Percentiles rank a stretch among this genome's conserved stretches.
Conservation (phyloP, 2,329 filamentous ascomycete genomes). For the Aspergillus sp. region DNA sequence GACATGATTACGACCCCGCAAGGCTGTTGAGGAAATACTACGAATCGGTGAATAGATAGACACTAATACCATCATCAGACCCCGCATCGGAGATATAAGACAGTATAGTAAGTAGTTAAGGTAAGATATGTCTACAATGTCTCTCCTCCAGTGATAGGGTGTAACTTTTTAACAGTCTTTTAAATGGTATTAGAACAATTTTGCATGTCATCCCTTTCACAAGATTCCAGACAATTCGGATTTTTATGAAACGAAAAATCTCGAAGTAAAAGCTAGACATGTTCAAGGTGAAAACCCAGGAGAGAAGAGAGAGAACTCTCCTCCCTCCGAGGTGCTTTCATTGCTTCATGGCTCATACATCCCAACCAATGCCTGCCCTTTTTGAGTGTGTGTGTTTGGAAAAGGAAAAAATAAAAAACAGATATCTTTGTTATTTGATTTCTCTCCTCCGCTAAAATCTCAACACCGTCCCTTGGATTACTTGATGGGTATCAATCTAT, state of each 20-base stretch:
- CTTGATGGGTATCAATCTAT: slow-evolving; percentile 52
- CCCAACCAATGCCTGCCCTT: slow-evolving; percentile 41
- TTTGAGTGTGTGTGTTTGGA: slow-evolving; percentile 31
- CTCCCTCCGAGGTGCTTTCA: slow-evolving; percentile 37
- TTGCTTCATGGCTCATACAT: slow-evolving; percentile 50
- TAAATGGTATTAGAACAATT: slow-evolving; percentile 45
- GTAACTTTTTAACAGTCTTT: slow-evolving; percentile 19
- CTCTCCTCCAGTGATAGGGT: neutral
- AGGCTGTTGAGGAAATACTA: too few species aligned
- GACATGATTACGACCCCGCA: too few species aligned
- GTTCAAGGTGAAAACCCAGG: slow-evolving; percentile 30
- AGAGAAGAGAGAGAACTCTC: slow-evolving; percentile 15
- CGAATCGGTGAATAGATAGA: too few species aligned
- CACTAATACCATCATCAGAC: slow-evolving; percentile 36
- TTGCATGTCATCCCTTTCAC: slow-evolving; percentile 35
- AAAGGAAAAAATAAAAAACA: slow-evolving; percentile 27
- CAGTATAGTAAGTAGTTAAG: neutral
- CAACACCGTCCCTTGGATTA: neutral
- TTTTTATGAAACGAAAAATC: slow-evolving; percentile 31
- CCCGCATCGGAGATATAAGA: neutral
- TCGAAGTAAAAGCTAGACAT: slow-evolving; percentile 41
- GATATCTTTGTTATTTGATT: slow-evolving; percentile 18
- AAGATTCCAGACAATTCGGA: slow-evolving; percentile 37
- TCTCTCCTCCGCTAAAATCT: slow-evolving; percentile 26
- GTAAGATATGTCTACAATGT: neutral